These are phyloP conservation scores for Abortiporus biennis DNA, from an alignment of 1,284 basidiomycete species.

Conservation along the genomic window DNA sequence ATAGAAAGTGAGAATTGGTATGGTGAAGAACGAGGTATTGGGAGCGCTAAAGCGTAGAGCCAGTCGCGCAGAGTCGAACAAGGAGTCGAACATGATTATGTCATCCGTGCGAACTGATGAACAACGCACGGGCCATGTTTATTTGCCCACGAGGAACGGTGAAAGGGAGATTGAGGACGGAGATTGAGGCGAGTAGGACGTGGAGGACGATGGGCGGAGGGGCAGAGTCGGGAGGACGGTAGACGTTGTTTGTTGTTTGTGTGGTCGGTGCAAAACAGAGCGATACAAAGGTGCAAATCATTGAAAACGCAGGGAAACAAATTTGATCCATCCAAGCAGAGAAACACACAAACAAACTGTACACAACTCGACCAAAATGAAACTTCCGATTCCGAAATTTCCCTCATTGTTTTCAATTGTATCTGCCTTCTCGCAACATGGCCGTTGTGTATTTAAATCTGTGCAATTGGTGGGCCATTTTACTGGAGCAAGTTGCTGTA, in stretches of 20 bases:
- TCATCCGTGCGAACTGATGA: constrained; percentile 26
- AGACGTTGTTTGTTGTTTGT: constrained; percentile 30
- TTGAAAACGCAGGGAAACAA: constrained; percentile 72
- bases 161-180: constrained; percentile 10
- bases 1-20: constrained; percentile 9
- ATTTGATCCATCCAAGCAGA: constrained; percentile 36
- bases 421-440: no score
- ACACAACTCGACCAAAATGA: no score
- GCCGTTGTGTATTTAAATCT: no score
- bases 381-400: no score
- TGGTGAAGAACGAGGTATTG: constrained; percentile 3
- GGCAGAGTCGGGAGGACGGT: constrained; percentile 10
- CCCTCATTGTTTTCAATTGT: no score
- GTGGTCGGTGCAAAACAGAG: constrained; percentile 37
- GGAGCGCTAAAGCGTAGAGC: no score
- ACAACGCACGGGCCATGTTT: constrained; percentile 27
- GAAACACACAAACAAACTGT: constrained; percentile 58
- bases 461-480: no score
- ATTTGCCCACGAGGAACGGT: constrained; percentile 9
- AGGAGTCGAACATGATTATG: constrained; percentile 23
- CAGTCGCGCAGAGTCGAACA: constrained; percentile 11
- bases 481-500: no score
- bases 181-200: constrained; percentile 13
- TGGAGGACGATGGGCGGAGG: constrained; percentile 15
- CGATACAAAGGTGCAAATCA: constrained; percentile 60